phyloP scores from a whole-genome alignment of 1,284 basidiomycete genomes.

The Boletus subluridellus region DNA sequence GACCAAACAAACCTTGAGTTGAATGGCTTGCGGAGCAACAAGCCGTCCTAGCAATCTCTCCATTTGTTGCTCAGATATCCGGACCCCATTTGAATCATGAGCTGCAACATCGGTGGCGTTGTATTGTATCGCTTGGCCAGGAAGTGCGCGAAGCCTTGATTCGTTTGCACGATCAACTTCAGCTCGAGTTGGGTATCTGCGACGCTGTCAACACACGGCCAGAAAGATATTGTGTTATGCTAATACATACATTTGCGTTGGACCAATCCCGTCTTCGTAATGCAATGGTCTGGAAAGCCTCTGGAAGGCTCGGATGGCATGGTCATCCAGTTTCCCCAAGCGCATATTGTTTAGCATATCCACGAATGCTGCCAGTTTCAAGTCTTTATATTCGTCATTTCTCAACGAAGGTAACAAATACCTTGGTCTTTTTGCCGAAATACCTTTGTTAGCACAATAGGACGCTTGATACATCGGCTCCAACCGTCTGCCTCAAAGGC shows the following conservation, averaged over 20 bases:
- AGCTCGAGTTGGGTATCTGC: conserved; percentile 31
- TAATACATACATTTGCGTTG: conserved; percentile 71
- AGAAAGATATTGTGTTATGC: not conserved
- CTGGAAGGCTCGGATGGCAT: conserved; percentile 56
- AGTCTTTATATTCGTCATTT: conserved; percentile 5
- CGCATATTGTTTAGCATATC: conserved; percentile 91
- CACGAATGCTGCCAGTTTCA: conserved; percentile 62
- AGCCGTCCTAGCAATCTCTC: conserved; percentile 27
- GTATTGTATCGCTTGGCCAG: conserved; percentile 22
- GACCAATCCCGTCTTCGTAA: conserved; percentile 70
- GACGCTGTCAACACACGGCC: conserved; percentile 6
- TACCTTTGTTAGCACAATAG: conserved; percentile 86
- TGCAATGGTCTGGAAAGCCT: conserved; percentile 56
- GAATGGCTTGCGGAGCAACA: conserved; percentile 23
- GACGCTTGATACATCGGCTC: conserved; percentile 72
- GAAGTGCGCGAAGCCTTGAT: conserved; percentile 27
- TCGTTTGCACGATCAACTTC: conserved; percentile 34
- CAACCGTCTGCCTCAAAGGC: conserved; percentile 89
- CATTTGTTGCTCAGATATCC: conserved; percentile 28
- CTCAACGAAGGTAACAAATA: conserved; percentile 26
- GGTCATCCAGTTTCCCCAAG: conserved; percentile 58
- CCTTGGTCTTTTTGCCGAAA: conserved; percentile 76
- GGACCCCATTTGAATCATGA: conserved; percentile 23
- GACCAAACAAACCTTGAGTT: conserved; percentile 26
- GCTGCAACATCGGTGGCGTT: conserved; percentile 26